phyloP scores from a whole-genome alignment of 805 yeast species.

The Kluyveromyces starmeri region DNA sequence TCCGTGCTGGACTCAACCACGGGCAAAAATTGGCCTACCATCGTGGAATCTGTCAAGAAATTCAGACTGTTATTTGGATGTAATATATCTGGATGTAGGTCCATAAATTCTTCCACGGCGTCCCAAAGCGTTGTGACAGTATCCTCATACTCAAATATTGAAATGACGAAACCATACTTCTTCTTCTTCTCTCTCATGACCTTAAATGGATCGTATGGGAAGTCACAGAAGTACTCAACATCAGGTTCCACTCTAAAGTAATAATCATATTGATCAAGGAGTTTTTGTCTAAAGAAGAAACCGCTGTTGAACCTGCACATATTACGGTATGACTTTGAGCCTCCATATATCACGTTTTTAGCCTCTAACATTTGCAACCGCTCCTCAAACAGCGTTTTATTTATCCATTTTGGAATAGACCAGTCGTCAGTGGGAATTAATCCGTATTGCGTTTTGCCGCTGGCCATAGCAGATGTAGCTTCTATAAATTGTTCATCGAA shows the following conservation, averaged over 20 bases:
- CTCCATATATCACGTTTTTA: conserved; percentile 53
- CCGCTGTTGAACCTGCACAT: conserved; percentile 97
- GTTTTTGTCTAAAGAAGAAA: conserved; percentile 70
- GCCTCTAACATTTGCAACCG: conserved; percentile 37
- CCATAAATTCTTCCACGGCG: conserved; percentile 52
- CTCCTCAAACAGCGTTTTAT: conserved; percentile 44
- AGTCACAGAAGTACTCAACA: conserved; percentile 81
- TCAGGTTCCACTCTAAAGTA: conserved; percentile 96
- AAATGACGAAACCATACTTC: conserved; percentile 79
- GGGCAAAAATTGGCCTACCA: conserved; percentile 35
- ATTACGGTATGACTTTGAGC: conserved; percentile 64
- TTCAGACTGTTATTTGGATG: conserved; percentile 23
- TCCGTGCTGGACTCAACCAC: conserved; percentile 40
- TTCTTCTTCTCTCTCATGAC: conserved; percentile 68
- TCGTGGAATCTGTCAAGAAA: conserved; percentile 45
- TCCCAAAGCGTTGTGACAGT: conserved; percentile 86
- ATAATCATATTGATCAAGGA: conserved; percentile 67
- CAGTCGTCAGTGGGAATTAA: conserved; percentile 61
- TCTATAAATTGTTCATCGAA: conserved; percentile 55
- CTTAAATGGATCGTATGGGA: conserved; percentile 74
- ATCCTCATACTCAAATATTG: conserved; percentile 71
- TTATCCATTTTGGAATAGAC: conserved; percentile 67
- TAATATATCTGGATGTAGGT: conserved; percentile 44
- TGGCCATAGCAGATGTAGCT: conserved; percentile 50
- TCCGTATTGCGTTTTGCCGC: conserved; percentile 60